Percentiles rank a stretch among this genome's conserved stretches.
phyloP scores from a whole-genome alignment of 2,329 filamentous ascomycete species.

The Ophiosphaerella narmari region DNA sequence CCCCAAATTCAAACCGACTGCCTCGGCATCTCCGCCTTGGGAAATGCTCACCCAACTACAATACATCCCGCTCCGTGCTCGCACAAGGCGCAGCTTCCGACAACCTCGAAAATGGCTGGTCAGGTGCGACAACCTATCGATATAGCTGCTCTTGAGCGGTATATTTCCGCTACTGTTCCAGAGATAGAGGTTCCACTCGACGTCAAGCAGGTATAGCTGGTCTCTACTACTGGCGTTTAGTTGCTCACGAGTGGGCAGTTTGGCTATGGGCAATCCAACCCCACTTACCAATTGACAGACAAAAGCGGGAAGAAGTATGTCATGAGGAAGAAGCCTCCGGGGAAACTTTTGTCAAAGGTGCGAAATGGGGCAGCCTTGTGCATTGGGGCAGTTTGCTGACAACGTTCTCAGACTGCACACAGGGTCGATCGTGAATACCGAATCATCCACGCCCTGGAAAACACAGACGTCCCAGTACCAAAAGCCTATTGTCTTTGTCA shows the following conservation, averaged over 20 bases:
- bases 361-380: background rate
- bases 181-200: constrained; percentile 81
- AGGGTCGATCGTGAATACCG: constrained; percentile 95
- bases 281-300: constrained; percentile 88
- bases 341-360: constrained; percentile 74
- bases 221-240: background rate
- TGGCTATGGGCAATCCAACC: constrained; percentile 95
- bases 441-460: constrained; percentile 80
- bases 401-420: constrained; percentile 73
- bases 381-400: background rate
- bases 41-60: constrained; percentile 13
- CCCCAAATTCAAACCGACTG: constrained; percentile 1
- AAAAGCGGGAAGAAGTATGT: constrained; percentile 75
- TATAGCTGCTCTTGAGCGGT: constrained; percentile 75
- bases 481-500: constrained; percentile 84
- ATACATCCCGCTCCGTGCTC: constrained; percentile 16
- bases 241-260: constrained; percentile 63
- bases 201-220: constrained; percentile 75
- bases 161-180: constrained; percentile 77
- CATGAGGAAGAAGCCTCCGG: constrained; percentile 97
- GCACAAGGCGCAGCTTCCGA: constrained; percentile 17
- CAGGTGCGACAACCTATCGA: constrained; percentile 90
- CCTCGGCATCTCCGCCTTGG: constrained; percentile 15
- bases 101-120: constrained; percentile 70
- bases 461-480: constrained; percentile 84